phyloP scores from a whole-genome alignment of 2,329 filamentous ascomycete species.

The Coleophoma eucalyptorum region DNA sequence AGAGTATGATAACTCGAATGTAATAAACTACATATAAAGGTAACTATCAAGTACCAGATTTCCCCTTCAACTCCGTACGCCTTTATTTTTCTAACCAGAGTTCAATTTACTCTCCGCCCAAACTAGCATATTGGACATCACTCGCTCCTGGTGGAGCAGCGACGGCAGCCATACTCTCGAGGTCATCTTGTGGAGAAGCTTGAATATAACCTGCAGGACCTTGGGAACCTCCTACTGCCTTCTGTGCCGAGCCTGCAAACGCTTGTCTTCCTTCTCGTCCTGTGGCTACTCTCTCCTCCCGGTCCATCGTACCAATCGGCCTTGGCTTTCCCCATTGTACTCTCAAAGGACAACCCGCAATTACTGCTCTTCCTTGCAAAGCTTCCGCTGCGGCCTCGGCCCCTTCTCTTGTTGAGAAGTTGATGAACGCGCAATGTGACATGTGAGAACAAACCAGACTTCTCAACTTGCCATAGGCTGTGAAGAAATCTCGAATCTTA shows the following conservation, averaged over 20 bases:
- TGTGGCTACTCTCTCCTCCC: constrained; percentile 78
- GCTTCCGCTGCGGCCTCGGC: constrained; percentile 83
- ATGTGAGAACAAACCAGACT: constrained; percentile 95
- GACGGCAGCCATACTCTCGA: constrained; percentile 38
- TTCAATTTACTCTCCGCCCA: constrained; percentile 68
- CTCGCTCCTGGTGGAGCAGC: constrained; percentile 76
- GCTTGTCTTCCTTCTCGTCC: constrained; percentile 70
- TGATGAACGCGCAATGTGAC: constrained; percentile 95
- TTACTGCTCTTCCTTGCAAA: constrained; percentile 83
- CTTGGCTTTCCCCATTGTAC: constrained; percentile 93
- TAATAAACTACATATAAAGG: background rate
- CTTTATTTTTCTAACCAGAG: background rate
- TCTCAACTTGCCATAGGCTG: constrained; percentile 82
- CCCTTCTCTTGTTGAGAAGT: constrained; percentile 79
- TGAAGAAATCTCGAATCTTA: constrained; percentile 87
- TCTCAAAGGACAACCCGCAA: constrained; percentile 84
- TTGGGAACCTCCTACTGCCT: constrained; percentile 26
- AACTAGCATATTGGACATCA: constrained; percentile 79
- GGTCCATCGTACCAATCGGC: constrained; percentile 86
- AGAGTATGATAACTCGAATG: background rate
- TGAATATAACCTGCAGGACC: constrained; percentile 19
- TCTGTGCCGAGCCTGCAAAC: constrained; percentile 40
- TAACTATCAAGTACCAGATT: background rate
- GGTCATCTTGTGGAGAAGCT: constrained; percentile 20
- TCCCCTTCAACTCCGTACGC: background rate